A percentile compares a stretch with the other conserved stretches of the same genome.
phyloP scores from a whole-genome alignment of 495 filamentous ascomycete species.

The Jackrogersella multiformis region DNA sequence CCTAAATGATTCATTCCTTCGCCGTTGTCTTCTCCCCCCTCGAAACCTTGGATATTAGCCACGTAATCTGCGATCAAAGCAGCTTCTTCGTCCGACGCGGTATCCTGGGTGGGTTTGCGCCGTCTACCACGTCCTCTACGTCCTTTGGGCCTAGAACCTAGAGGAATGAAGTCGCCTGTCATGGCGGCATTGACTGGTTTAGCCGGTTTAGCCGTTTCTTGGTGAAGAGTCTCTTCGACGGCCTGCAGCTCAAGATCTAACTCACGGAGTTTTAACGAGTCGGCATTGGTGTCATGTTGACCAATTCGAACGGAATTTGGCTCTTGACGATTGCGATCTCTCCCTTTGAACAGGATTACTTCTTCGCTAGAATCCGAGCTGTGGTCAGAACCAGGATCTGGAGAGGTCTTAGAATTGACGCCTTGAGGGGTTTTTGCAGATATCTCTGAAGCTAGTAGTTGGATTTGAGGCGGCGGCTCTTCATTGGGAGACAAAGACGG shows the following conservation, averaged over 20 bases:
- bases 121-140: not conserved
- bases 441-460: not conserved
- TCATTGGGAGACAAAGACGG: not conserved
- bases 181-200: not conserved
- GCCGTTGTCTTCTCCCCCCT: slow-evolving; percentile 49
- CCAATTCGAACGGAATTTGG: not conserved
- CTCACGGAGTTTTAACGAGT: slow-evolving; percentile 24
- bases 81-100: slow-evolving; percentile 56
- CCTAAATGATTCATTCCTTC: slow-evolving; percentile 22
- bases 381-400: slow-evolving; percentile 45
- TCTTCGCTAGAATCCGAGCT: slow-evolving; percentile 70
- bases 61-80: slow-evolving; percentile 78
- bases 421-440: not conserved
- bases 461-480: not conserved
- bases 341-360: slow-evolving; percentile 71
- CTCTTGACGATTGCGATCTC: slow-evolving; percentile 42
- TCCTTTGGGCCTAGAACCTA: slow-evolving; percentile 12
- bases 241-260: slow-evolving; percentile 22
- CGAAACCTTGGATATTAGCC: slow-evolving; percentile 67
- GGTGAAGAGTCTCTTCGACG: slow-evolving; percentile 21
- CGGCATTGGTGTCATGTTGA: slow-evolving; percentile 12
- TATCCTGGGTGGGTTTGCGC: slow-evolving; percentile 1
- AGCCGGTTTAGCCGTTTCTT: not conserved
- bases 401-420: not conserved
- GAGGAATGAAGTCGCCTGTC: slow-evolving; percentile 27